Evolutionary conservation across 768 basidiomycete genomes (phyloP), one percentile per base, ranked within the genome.

Genomic region (Auricularia heimuer): DNA sequence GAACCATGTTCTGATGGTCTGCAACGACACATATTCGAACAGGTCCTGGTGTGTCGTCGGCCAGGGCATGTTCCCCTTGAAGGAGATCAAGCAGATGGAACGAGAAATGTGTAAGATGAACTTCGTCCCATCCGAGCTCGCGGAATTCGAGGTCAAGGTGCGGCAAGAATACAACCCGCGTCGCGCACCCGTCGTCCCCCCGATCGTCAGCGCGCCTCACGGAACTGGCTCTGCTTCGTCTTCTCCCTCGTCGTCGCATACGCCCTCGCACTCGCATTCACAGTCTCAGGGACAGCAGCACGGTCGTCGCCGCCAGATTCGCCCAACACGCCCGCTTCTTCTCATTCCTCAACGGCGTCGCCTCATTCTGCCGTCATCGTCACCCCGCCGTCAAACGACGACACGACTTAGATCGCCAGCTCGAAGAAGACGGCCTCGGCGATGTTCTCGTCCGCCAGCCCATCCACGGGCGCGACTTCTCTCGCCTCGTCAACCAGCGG

Each of bases 41-140:
- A 76, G 77, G 69, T 76, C 75, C 12, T 81, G 79, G 80, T 73
- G 74, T 44, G 74, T 79, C 45, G 78, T 80, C 63, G 79, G 76
- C 35, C 78, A 79, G 67, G 75, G 75, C 67, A 75, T 78, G 71
- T 80, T 79, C 68, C 4, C 70, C 79, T 64, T 76, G 73, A 24
- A 33, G 11, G 68, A 66, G 44, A 66, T 97, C 72, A 97, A 97
- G 75, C 93, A 95, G 80, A 94, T 95, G 93, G 94, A 95, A 78
- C 79, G 92, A 29, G 93, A 95, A 76, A 94, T 97, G 88, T 93
- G 87, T 67, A 73, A 75, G 64, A 67, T 79, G 67, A 76, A 77
- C 67, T 72, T 77, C 60, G 24, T 68, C 6, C 73, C 72, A 29
- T 69, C 73, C 44, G 76, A 78, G 68, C 70, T 78, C 34, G 47